phyloP scores from a whole-genome alignment of 495 filamentous ascomycete genomes.

The Neurospora sp. region DNA sequence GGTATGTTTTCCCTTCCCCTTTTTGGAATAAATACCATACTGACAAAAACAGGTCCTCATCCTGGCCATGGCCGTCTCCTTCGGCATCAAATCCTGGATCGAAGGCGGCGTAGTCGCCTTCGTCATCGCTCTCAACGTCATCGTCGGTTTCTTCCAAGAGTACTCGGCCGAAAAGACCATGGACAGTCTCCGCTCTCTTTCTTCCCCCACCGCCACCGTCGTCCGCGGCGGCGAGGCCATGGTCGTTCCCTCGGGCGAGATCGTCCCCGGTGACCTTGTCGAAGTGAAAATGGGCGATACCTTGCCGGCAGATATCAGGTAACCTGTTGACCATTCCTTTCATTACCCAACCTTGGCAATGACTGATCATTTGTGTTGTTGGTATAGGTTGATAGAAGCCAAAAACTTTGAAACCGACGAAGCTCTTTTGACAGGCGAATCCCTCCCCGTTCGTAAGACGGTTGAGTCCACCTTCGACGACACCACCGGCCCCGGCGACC shows the following conservation, averaged over 20 bases:
- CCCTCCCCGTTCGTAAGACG: conserved; percentile 37
- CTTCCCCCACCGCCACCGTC: conserved; percentile 67
- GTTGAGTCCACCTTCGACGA: conserved; percentile 21
- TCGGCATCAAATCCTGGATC: conserved; percentile 69
- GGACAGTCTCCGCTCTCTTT: conserved; percentile 65
- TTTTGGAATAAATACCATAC: too few species aligned
- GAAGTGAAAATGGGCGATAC: conserved; percentile 72
- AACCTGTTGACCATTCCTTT: neutral
- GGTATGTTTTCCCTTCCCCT: conserved; percentile 21
- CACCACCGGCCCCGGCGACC: conserved; percentile 48
- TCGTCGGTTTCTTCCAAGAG: conserved; percentile 71
- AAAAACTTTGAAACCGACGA: conserved; percentile 55
- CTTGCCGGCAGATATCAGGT: conserved; percentile 56
- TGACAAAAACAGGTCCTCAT: conserved; percentile 43
- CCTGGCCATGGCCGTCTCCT: conserved; percentile 75
- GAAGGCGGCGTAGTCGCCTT: conserved; percentile 76
- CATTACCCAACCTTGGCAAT: neutral
- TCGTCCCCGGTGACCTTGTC: conserved; percentile 66
- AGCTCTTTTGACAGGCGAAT: conserved; percentile 55
- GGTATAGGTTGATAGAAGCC: conserved; percentile 51
- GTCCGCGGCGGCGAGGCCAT: conserved; percentile 59
- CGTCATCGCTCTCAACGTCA: conserved; percentile 71
- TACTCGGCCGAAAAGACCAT: conserved; percentile 85
- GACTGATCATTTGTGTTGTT: neutral
- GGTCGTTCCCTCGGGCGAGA: conserved; percentile 74